Base-by-base conservation (phyloP, 495 filamentous ascomycete species). In the Penicillium macrosclerotiorum region DNA sequence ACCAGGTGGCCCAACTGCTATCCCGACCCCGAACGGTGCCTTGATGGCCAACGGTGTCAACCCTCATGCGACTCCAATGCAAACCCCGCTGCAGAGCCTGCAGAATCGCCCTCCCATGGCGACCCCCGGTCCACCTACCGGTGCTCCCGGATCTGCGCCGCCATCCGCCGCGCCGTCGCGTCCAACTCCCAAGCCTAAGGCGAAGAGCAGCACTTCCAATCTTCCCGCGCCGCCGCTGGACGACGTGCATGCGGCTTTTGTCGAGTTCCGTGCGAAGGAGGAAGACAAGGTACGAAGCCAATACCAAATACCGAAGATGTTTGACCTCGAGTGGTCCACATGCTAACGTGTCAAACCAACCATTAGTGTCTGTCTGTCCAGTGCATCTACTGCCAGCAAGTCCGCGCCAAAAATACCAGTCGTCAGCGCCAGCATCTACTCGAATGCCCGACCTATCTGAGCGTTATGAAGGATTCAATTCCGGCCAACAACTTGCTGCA, bases 331-430 rank as follows among this genome's bases (percentile, higher is more conserved):
- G 4, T n/a, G 30, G 30, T 3, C 31, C 13, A 38, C 16, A 41
- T 37, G 26, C 54, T 47, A 27, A 54, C 40, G 39, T 34, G 37
- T 24, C 20, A 14, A 9, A 13, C 5, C 35, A 45, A n/a, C n/a
- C n/a, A n/a, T n/a, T 38, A 79, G 74, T 79, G 76, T 59, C 64
- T 79, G 33, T 78, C 75, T 9, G 76, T 77, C 17, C 76, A 79
- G 66, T 79, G 76, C 56, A 77, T 79, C 47, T 78, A 78, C 63
- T 79, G 76, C 54, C 74, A 79, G 38, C 75, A 77, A 47, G 73
- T 79, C 14, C 74, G 76, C 52, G 76, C 76, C 13, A 79, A 79
- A 55, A 79, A 79, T 37, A 79, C 76, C 27, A 76, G 72, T 58
- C 71, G 76, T 43, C 76, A 79, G 55, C 74, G 76, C 35, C 72